Percentiles rank a stretch among this genome's conserved stretches.
Evolutionary conservation across 2,329 filamentous ascomycete genomes (phyloP).

Genomic region (Neofusicoccum cordaticola): DNA sequence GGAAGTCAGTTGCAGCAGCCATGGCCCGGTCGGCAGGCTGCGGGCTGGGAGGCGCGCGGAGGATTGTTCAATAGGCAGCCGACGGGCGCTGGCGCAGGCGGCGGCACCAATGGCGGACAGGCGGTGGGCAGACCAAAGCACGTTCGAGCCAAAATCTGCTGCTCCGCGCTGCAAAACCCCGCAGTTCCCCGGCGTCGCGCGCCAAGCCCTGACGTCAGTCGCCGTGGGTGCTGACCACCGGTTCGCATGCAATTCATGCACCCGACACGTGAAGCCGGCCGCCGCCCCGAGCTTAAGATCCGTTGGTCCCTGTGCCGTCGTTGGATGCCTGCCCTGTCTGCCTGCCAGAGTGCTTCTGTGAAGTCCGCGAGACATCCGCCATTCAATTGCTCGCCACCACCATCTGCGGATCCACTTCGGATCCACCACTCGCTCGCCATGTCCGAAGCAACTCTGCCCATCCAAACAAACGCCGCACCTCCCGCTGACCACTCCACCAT

Average conservation of each 20-base stretch:
- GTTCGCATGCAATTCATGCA: slow-evolving; percentile 1
- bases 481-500: background rate
- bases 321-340: background rate
- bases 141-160: background rate
- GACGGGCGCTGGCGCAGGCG: background rate
- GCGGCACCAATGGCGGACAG: background rate
- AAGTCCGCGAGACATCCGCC: background rate
- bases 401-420: too few species aligned
- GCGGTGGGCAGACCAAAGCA: background rate
- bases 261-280: background rate
- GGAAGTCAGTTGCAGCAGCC: slow-evolving; percentile 1
- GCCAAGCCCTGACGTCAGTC: background rate
- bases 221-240: background rate
- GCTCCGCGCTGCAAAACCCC: background rate
- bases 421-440: background rate
- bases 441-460: background rate
- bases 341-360: background rate
- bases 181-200: background rate
- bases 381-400: background rate
- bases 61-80: too few species aligned
- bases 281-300: background rate
- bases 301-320: background rate
- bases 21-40: background rate
- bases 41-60: too few species aligned
- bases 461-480: background rate